Conservation (phyloP, 768 basidiomycete genomes). For the Podaxis sp. region DNA sequence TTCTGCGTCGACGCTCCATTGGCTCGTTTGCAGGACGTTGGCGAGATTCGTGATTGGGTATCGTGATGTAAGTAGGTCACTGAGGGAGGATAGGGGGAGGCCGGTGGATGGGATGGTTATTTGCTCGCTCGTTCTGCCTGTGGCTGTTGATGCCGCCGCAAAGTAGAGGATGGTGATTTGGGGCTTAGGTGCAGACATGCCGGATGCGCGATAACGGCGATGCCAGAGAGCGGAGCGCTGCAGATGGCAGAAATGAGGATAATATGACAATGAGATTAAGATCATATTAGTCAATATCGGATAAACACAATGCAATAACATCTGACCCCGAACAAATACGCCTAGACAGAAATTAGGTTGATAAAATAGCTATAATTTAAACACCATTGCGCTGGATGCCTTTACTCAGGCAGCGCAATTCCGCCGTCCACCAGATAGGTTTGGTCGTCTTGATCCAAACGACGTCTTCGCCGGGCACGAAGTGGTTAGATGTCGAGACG, state of each 20-base stretch:
- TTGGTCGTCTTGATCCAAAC: conserved; percentile 77
- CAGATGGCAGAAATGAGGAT: background rate
- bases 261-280: background rate
- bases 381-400: background rate
- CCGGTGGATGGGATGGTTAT: conserved; percentile 47
- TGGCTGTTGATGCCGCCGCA: conserved; percentile 68
- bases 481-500: conserved; percentile 92
- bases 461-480: conserved; percentile 60
- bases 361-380: background rate
- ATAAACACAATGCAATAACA: background rate
- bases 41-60: conserved; percentile 53
- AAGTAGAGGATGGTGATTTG: conserved; percentile 54
- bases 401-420: conserved; percentile 42
- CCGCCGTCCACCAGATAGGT: conserved; percentile 91
- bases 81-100: conserved; percentile 53
- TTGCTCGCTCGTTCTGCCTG: conserved; percentile 54
- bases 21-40: conserved; percentile 56
- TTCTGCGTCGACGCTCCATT: conserved; percentile 81
- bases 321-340: background rate
- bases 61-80: conserved; percentile 48
- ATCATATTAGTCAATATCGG: background rate
- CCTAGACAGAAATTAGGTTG: no score
- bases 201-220: conserved; percentile 1
- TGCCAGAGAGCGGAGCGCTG: background rate
- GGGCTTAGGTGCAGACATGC: conserved; percentile 24